Base-by-base conservation (phyloP, 768 basidiomycete genomes). In the Boletus coccyginus region DNA sequence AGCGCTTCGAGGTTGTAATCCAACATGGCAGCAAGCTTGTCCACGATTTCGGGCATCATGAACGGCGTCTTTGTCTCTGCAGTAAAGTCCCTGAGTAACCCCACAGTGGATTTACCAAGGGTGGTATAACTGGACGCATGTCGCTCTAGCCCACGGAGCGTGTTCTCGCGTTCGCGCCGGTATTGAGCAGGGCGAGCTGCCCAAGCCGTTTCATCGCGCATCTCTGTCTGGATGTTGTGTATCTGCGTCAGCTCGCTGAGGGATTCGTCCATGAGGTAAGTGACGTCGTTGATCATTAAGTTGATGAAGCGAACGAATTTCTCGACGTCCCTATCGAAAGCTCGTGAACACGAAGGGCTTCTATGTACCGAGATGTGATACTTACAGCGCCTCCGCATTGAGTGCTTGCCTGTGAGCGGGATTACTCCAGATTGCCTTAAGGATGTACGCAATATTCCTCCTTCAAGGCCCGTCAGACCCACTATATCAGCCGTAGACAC, bases 211-310 rank as follows among this genome's bases (percentile, higher is more conserved):
- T 78, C 77, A 70, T 94, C 82, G 44, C 83, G 85, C 88, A 95
- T 96, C 68, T 95, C 90, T 0, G 76, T 75, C 70, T 96, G 89
- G 48, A 98, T 87, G 56, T 82, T 85, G 69, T 90, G 85, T 60
- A 99, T 97, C 67, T 96, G 91, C 12, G 85, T 79, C 49, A 99
- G 79, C 60, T 95, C 91, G 63, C 85, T 85, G 46, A 98, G 78
- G 10, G 94, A 96, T 66, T 99, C 97, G 69, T 98, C 94, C 82
- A 99, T 87, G 50, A 98, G 88, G 73, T 94, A 98, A 10, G 96
- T 98, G 52, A 96, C 94, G 65, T 99, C 97, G 80, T 97, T 98
- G 77, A 98, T 97, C 85, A 98, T 90, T 64, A 98, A 78, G 74
- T 99, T 98, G 75, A 95, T 83, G 71, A 99, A 98, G 53, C 88